Evolutionary conservation across 2,329 filamentous ascomycete species (phyloP).

Genomic region (Harringtonia lauricola): DNA sequence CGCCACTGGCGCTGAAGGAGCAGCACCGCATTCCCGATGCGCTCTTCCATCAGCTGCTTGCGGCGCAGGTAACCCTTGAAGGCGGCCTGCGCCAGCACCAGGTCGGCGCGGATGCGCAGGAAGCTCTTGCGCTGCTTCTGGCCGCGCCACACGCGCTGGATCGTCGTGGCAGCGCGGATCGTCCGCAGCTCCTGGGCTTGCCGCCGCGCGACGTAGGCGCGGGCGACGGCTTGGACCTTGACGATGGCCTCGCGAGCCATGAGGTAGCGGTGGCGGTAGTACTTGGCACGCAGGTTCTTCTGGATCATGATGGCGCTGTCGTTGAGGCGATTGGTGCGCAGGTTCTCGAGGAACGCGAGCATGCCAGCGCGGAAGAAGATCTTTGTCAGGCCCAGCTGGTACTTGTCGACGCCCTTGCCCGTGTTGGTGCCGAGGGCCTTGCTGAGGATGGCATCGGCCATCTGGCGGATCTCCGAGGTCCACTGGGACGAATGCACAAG

Average conservation of each 20-base stretch:
- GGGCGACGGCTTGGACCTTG: constrained; percentile 63
- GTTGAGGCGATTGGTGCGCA: constrained; percentile 81
- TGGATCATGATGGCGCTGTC: constrained; percentile 96
- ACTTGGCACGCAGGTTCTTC: constrained; percentile 93
- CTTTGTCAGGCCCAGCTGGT: constrained; percentile 94
- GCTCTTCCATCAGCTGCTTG: constrained; percentile 86
- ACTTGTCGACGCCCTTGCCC: constrained; percentile 74
- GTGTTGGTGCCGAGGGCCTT: constrained; percentile 76
- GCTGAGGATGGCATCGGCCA: constrained; percentile 85
- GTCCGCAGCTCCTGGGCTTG: constrained; percentile 71
- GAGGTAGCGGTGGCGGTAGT: constrained; percentile 85
- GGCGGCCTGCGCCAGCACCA: constrained; percentile 79
- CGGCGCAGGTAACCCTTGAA: constrained; percentile 88
- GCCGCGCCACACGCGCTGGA: constrained; percentile 91
- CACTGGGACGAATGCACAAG: constrained; percentile 79
- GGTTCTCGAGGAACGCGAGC: constrained; percentile 93
- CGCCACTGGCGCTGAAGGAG: constrained; percentile 89
- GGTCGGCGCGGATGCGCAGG: constrained; percentile 64
- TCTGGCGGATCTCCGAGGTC: constrained; percentile 87
- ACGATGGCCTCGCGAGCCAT: constrained; percentile 76
- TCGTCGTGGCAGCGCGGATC: constrained; percentile 80
- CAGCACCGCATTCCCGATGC: constrained; percentile 80
- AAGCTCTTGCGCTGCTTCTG: constrained; percentile 80
- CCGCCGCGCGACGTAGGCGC: constrained; percentile 69
- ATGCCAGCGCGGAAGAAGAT: constrained; percentile 99